phyloP scores from a whole-genome alignment of 805 yeast genomes.

The Kodamaea lidongshanica region DNA sequence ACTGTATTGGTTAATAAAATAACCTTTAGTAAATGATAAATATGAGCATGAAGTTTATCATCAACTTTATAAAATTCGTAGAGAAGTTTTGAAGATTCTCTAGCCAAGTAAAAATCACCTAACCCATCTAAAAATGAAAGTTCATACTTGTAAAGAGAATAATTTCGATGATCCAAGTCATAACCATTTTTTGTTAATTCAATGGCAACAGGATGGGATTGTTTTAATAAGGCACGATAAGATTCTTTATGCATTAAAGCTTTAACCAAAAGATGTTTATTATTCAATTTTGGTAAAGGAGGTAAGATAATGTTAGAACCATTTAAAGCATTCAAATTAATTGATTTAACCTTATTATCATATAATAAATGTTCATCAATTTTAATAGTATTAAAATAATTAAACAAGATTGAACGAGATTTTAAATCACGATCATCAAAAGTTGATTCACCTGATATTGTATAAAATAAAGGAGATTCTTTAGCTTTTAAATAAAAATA shows the following conservation, averaged over 20 bases:
- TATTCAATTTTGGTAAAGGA: constrained; percentile 26
- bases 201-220: constrained; percentile 23
- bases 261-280: constrained; percentile 25
- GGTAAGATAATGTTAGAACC: constrained; percentile 26
- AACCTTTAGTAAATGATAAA: constrained; percentile 23
- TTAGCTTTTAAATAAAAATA: constrained; percentile 23
- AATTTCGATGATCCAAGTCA: constrained; percentile 16
- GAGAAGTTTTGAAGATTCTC: constrained; percentile 30
- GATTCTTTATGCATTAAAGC: constrained; percentile 36
- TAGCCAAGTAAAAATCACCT: constrained; percentile 35
- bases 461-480: constrained; percentile 9
- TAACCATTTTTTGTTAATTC: constrained; percentile 15
- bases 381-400: constrained; percentile 20
- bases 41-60: constrained; percentile 10
- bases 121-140: constrained; percentile 36
- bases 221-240: constrained; percentile 22
- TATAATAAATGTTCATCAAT: constrained; percentile 21
- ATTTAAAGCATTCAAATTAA: constrained; percentile 20
- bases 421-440: constrained; percentile 9
- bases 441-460: constrained; percentile 5
- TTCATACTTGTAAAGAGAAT: constrained; percentile 25
- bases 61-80: constrained; percentile 19
- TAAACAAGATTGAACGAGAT: constrained; percentile 15
- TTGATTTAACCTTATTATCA: constrained; percentile 11
- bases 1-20: constrained; percentile 35